Evolutionary conservation across 768 basidiomycete genomes (phyloP).

Genomic region (Suillus discolor): DNA sequence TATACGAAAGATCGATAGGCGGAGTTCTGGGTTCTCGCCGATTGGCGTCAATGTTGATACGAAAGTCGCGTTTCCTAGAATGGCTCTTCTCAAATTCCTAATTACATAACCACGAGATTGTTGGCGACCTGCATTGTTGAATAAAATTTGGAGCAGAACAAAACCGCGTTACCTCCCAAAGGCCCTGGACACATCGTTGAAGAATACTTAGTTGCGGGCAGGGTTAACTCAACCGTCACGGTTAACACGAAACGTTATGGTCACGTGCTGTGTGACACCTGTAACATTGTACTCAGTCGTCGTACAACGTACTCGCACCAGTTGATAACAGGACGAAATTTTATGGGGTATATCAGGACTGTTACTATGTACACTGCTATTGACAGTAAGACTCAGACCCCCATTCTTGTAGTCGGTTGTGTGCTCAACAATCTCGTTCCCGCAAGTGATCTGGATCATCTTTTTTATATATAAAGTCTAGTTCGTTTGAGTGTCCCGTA

Average conservation of each 20-base stretch:
- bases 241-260: slow-evolving; percentile 1
- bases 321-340: too few species aligned
- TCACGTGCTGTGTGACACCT: not conserved
- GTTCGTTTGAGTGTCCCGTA: not conserved
- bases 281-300: too few species aligned
- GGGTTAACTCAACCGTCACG: too few species aligned
- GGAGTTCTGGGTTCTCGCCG: slow-evolving; percentile 46
- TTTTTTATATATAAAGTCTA: not conserved
- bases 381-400: too few species aligned
- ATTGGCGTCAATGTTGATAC: slow-evolving; percentile 46
- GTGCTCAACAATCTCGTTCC: not conserved
- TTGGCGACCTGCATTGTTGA: slow-evolving; percentile 35
- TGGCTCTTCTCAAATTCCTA: slow-evolving; percentile 42
- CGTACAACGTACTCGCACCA: too few species aligned
- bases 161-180: slow-evolving; percentile 25
- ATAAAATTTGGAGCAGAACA: not conserved
- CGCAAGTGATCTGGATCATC: not conserved
- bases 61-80: slow-evolving; percentile 38
- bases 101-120: slow-evolving; percentile 37
- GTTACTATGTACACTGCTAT: too few species aligned
- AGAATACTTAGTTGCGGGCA: not conserved
- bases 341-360: too few species aligned
- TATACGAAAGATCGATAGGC: slow-evolving; percentile 47
- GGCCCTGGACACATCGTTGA: slow-evolving; percentile 23
- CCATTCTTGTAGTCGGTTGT: not conserved